Percentiles rank a stretch among this genome's conserved stretches.
Conservation (phyloP, 192 early-diverging fungal genomes). For the Ambispora gerdemannii region DNA sequence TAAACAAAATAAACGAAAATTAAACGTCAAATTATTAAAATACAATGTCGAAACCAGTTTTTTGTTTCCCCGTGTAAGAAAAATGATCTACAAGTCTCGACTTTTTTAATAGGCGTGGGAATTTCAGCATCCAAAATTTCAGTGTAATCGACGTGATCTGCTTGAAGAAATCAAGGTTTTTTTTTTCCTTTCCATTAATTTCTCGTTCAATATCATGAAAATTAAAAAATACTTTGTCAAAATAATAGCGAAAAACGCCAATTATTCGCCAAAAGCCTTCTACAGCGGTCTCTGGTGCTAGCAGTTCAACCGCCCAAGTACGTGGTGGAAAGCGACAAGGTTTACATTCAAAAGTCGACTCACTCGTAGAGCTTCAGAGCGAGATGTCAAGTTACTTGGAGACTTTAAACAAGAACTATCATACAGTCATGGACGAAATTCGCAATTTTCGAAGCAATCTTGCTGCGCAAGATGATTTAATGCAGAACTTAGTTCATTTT, state of each 20-base stretch:
- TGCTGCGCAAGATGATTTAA: conserved; percentile 27
- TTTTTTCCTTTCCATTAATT: background rate
- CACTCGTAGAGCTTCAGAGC: conserved; percentile 1
- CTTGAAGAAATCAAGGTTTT: conserved; percentile 54
- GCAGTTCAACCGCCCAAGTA: background rate
- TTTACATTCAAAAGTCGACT: conserved; percentile 19
- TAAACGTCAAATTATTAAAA: background rate
- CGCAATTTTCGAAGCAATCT: conserved; percentile 22
- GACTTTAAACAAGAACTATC: conserved; percentile 11
- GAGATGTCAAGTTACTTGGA: conserved; percentile 4
- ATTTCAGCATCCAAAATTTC: conserved; percentile 65
- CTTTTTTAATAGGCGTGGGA: conserved; percentile 52
- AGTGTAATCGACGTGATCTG: conserved; percentile 47
- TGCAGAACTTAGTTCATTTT: conserved; percentile 20
- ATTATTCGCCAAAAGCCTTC: conserved; percentile 35
- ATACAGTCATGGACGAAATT: conserved; percentile 15
- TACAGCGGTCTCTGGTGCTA: background rate
- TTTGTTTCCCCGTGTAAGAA: conserved; percentile 11
- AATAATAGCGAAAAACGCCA: conserved; percentile 39
- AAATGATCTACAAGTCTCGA: background rate
- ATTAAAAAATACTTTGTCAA: background rate
- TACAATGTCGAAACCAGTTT: background rate
- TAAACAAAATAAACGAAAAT: background rate
- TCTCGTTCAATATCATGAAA: background rate
- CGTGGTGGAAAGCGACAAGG: background rate